A percentile compares a stretch with the other conserved stretches of the same genome.
These are phyloP conservation scores for Syzygium aromaticum DNA, from an alignment of 345 rosid genomes.

Conservation along the genomic window DNA sequence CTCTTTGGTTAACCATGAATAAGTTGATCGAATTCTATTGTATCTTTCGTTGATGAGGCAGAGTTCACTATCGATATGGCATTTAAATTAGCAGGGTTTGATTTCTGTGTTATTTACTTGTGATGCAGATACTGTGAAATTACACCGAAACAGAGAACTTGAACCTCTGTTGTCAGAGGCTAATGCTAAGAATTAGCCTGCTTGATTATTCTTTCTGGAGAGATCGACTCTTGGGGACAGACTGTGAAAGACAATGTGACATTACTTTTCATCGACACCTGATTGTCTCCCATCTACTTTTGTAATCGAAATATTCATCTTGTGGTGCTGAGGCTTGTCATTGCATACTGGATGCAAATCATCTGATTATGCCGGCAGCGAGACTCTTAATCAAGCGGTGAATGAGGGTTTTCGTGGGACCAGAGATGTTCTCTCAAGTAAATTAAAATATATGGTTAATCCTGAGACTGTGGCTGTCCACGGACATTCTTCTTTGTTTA, in stretches of 20 bases:
- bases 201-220: background rate
- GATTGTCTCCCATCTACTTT: background rate
- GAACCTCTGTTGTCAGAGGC: slow-evolving; percentile 56
- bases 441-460: background rate
- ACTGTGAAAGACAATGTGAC: too few relatives aligned
- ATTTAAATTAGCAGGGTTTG: background rate
- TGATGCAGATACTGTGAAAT: slow-evolving; percentile 70
- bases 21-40: background rate
- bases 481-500: background rate
- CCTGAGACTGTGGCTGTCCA: background rate
- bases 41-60: background rate
- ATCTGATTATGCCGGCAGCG: background rate
- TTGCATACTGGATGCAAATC: background rate
- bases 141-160: slow-evolving; percentile 64
- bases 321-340: background rate
- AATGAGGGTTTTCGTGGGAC: background rate
- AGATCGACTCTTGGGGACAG: background rate
- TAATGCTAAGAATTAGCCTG: slow-evolving; percentile 15
- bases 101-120: background rate
- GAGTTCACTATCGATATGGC: background rate
- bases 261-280: background rate
- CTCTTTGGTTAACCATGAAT: background rate
- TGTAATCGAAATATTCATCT: background rate
- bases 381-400: background rate
- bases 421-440: background rate